Conservation (phyloP, 2,329 filamentous ascomycete species). For the Clonostachys sp. region DNA sequence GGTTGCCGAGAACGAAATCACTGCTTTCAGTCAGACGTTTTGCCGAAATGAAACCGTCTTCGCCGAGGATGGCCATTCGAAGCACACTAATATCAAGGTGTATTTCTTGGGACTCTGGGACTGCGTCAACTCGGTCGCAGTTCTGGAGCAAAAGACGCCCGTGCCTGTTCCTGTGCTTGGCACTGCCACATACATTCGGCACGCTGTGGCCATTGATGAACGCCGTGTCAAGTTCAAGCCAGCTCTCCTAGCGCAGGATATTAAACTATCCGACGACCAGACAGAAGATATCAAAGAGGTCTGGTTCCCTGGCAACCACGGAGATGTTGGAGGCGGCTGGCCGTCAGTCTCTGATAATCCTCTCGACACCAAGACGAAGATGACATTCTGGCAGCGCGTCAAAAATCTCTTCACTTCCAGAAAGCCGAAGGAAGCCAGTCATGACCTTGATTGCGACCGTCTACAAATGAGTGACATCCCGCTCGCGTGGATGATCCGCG, state of each 20-base stretch:
- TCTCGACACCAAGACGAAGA: constrained; percentile 14
- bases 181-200: constrained; percentile 39
- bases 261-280: constrained; percentile 12
- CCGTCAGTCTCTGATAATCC: constrained; percentile 11
- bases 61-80: constrained; percentile 3
- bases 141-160: constrained; percentile 29
- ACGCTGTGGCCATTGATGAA: constrained; percentile 49
- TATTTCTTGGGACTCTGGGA: constrained; percentile 54
- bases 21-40: constrained; percentile 41
- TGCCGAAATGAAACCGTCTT: constrained; percentile 23
- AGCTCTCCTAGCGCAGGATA: constrained; percentile 38
- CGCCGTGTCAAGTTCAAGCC: constrained; percentile 51
- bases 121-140: constrained; percentile 45
- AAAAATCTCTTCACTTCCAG: constrained; percentile 27
- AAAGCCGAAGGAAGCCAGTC: constrained; percentile 20
- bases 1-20: constrained; percentile 23
- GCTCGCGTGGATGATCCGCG: constrained; percentile 47
- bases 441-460: constrained; percentile 20
- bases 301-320: constrained; percentile 51
- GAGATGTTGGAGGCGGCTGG: constrained; percentile 51
- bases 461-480: constrained; percentile 44
- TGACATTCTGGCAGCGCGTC: constrained; percentile 22
- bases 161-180: constrained; percentile 28
- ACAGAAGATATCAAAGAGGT: constrained; percentile 41
- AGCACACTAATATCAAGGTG: constrained; percentile 34